These are phyloP conservation scores for Cylindrotheca closterium DNA, from an alignment of 108 stramenopile species.

Conservation along the genomic window DNA sequence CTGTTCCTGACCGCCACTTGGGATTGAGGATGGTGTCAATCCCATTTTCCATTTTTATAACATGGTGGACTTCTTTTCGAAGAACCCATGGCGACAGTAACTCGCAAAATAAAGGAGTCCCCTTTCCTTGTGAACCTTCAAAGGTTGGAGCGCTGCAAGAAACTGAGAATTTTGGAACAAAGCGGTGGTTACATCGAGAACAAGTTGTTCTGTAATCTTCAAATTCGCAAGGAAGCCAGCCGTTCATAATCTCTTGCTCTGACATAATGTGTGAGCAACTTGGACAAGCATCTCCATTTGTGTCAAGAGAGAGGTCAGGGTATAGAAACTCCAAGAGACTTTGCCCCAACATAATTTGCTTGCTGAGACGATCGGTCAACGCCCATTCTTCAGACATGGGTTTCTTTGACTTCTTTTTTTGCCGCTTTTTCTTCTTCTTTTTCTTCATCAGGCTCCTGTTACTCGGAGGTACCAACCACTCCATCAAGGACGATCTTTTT, in stretches of 20 bases:
- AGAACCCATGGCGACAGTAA: conserved; percentile 88
- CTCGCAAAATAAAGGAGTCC: conserved; percentile 80
- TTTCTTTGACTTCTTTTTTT: conserved; percentile 18
- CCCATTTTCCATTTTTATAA: conserved; percentile 44
- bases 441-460: conserved; percentile 14
- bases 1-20: conserved; percentile 61
- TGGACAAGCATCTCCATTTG: conserved; percentile 68
- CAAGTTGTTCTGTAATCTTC: conserved; percentile 75
- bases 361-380: conserved; percentile 44
- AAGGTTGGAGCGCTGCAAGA: conserved; percentile 58
- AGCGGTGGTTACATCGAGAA: conserved; percentile 69
- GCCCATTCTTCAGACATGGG: neutral
- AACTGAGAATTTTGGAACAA: conserved; percentile 80
- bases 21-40: conserved; percentile 67
- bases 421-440: conserved; percentile 12
- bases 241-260: conserved; percentile 59
- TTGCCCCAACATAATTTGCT: conserved; percentile 69
- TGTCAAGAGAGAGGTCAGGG: conserved; percentile 72
- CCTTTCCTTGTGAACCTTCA: conserved; percentile 73
- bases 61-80: conserved; percentile 64
- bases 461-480: conserved; percentile 14
- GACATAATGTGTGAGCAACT: conserved; percentile 61
- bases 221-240: conserved; percentile 70
- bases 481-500: conserved; percentile 17
- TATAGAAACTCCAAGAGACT: conserved; percentile 78